These are phyloP conservation scores for Fomitopsis betulina DNA, from an alignment of 1,284 basidiomycete species.

Conservation along the genomic window DNA sequence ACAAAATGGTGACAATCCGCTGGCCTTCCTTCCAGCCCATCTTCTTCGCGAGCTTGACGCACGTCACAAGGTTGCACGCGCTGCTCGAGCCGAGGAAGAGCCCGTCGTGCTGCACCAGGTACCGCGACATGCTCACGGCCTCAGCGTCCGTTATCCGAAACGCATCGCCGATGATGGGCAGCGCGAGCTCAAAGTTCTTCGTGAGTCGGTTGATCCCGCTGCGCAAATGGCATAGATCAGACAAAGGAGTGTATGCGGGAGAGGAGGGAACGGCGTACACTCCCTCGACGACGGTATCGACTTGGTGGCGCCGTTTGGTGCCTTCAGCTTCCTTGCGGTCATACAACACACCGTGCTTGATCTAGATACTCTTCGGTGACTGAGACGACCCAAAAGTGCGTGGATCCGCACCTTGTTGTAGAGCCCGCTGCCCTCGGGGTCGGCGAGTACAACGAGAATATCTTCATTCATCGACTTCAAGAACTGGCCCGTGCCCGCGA, in stretches of 20 bases:
- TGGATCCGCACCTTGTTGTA: slow-evolving; percentile 80
- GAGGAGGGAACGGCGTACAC: slow-evolving; percentile 47
- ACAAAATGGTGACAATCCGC: slow-evolving; percentile 83
- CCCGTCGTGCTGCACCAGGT: slow-evolving; percentile 85
- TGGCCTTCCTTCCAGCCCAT: slow-evolving; percentile 65
- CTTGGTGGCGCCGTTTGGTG: slow-evolving; percentile 89
- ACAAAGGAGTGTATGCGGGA: neutral
- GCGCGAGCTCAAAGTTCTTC: slow-evolving; percentile 78
- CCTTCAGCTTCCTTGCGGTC: slow-evolving; percentile 91
- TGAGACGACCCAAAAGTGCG: neutral
- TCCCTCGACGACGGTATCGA: slow-evolving; percentile 89
- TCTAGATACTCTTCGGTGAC: slow-evolving; percentile 33
- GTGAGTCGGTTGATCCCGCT: slow-evolving; percentile 91
- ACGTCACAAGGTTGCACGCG: slow-evolving; percentile 93
- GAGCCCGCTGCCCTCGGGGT: slow-evolving; percentile 93
- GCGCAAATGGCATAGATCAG: neutral
- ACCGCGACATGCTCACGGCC: slow-evolving; percentile 89
- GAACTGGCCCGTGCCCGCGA: slow-evolving; percentile 82
- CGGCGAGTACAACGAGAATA: slow-evolving; percentile 76
- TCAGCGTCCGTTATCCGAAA: slow-evolving; percentile 86
- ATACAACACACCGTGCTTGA: slow-evolving; percentile 94
- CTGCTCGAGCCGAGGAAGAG: slow-evolving; percentile 95
- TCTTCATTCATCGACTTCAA: slow-evolving; percentile 68
- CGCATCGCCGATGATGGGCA: slow-evolving; percentile 82
- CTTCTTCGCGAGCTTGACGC: slow-evolving; percentile 71